Conservation (phyloP, 352 stramenopile genomes). For the Phytopythium sindhum region DNA sequence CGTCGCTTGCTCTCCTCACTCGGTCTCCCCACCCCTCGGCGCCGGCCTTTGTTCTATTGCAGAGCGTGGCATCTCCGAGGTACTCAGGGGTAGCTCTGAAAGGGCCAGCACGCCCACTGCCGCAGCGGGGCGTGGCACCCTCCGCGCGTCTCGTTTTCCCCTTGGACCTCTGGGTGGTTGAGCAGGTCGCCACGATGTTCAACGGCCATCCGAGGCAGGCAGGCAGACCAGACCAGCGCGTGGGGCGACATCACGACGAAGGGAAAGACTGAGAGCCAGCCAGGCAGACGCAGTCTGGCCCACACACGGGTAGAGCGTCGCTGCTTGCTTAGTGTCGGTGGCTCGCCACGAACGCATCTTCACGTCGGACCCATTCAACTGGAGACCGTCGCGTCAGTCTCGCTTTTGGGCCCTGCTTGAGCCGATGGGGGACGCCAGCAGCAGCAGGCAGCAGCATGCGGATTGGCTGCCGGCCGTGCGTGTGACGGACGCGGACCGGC, state of each 20-base stretch:
- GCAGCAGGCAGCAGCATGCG: not conserved
- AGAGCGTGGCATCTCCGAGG: not conserved
- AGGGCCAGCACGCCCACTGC: not conserved
- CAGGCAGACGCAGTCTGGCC: too few relatives aligned
- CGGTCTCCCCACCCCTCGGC: too few relatives aligned
- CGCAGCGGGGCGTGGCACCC: not conserved
- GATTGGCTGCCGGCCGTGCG: conserved; percentile 17
- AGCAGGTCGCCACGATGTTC: too few relatives aligned
- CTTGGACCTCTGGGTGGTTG: not conserved
- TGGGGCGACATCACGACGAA: not conserved
- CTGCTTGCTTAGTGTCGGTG: not conserved
- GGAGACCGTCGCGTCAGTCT: not conserved
- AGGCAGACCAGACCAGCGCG: not conserved
- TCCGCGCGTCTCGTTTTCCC: not conserved
- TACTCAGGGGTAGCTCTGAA: not conserved
- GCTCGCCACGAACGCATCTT: not conserved
- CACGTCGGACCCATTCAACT: not conserved
- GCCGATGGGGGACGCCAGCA: not conserved
- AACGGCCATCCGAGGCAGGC: too few relatives aligned
- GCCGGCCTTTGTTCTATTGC: not conserved
- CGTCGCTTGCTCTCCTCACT: not conserved
- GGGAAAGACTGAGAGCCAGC: not conserved
- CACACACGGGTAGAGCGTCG: not conserved
- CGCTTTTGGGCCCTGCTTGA: not conserved
- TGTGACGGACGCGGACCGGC: conserved; percentile 26